A percentile compares a stretch with the other conserved stretches of the same genome.
phyloP scores from a whole-genome alignment of 495 filamentous ascomycete species.

The Astrocystis sublimbata region DNA sequence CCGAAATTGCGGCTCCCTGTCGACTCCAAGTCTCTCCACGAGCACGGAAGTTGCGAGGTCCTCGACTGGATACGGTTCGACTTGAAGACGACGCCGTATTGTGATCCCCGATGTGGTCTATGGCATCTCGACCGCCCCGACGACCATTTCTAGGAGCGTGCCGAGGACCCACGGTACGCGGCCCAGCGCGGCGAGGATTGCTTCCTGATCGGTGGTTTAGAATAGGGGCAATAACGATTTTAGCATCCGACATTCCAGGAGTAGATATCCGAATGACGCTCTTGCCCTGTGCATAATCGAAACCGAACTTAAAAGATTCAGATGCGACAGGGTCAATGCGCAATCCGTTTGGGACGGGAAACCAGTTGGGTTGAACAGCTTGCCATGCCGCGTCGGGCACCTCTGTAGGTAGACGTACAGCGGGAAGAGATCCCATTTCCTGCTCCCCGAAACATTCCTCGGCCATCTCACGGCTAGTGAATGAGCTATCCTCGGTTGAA shows the following conservation, averaged over 20 bases:
- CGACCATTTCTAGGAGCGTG: slow-evolving; percentile 28
- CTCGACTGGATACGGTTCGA: slow-evolving; percentile 26
- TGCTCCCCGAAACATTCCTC: slow-evolving; percentile 84
- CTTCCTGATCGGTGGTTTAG: slow-evolving; percentile 42
- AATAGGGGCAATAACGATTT: slow-evolving; percentile 40
- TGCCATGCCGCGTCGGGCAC: slow-evolving; percentile 57
- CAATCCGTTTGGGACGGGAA: slow-evolving; percentile 41
- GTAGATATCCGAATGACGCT: slow-evolving; percentile 46
- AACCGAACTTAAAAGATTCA: slow-evolving; percentile 44
- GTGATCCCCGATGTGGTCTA: slow-evolving; percentile 26
- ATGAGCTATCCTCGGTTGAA: slow-evolving; percentile 34
- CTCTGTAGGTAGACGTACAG: slow-evolving; percentile 63
- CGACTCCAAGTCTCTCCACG: slow-evolving; percentile 27
- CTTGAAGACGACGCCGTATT: slow-evolving; percentile 22
- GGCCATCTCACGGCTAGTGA: slow-evolving; percentile 60
- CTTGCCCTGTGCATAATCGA: slow-evolving; percentile 40
- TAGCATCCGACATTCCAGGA: slow-evolving; percentile 44
- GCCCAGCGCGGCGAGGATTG: slow-evolving; percentile 48
- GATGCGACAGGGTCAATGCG: slow-evolving; percentile 36
- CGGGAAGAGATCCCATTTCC: slow-evolving; percentile 74
- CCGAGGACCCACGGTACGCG: slow-evolving; percentile 29
- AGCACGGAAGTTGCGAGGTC: slow-evolving; percentile 26
- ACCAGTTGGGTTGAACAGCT: slow-evolving; percentile 30
- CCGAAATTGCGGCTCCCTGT: slow-evolving; percentile 18
- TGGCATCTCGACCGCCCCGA: slow-evolving; percentile 29